Base-by-base conservation (phyloP, 164 flowering plant genomes). In the Platanus orientalis region DNA sequence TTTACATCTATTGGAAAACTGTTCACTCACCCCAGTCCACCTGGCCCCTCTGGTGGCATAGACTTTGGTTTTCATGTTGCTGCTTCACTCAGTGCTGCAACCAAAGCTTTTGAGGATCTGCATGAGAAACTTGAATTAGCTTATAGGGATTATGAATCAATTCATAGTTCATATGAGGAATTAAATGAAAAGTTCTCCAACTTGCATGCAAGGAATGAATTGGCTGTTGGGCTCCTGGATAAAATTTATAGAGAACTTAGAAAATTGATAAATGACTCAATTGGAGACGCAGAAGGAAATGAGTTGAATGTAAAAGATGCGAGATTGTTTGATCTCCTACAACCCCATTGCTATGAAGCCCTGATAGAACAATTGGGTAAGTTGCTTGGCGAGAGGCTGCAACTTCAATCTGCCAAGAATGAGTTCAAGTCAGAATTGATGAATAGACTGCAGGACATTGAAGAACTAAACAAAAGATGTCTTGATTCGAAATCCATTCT, bases 81-180 rank as follows among this genome's bases (percentile, higher is more conserved):
- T 66, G 57, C 73, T 66, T 81, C 90, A 54, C 83, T 93, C 19
- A 42, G 62, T 69, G 75, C 78, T 68, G 92, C 90, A 20, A 63
- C 61, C 49, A 65, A 76, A 61, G 64, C 79, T 54, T 87, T 93
- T 63, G 79, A 79, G 51, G 75, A 63, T 64, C 73, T 88, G 62
- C 80, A 63, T 57, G 66, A 62, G 54, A 83, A 80, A 68, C 76
- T 86, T 64, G 82, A 84, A 64, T 69, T 76, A 73, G 67, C 84
- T 65, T 50, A 47, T 53, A 30, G 65, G 51, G 82, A 80, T n/a
- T 70, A 65, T 54, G 77, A 83, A 62, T 68, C 71, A 29, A 52
- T 74, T 29, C 72, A 47, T 30, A 40, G 48, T 61, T 77, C 75
- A 7, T 79, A 67, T 45, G 69, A 69, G 48, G 84, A 80, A 57